A percentile compares a stretch with the other conserved stretches of the same genome.
Conservation (phyloP, 441 rosid species). For the Populus hybrid region DNA sequence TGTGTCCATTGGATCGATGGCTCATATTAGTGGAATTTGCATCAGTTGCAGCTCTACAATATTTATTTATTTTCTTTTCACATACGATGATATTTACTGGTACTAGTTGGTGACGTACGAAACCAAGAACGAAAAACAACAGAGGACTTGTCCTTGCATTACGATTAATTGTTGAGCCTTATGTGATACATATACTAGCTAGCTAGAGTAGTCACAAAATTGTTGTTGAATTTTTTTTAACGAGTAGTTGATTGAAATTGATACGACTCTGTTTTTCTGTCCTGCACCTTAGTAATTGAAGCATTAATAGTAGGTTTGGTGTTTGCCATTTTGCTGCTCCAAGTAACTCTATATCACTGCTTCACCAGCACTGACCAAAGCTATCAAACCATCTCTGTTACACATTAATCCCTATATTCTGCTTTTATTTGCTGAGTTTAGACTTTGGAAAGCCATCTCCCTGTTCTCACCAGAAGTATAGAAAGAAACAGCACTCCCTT, state of each 20-base stretch:
- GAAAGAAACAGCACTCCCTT: neutral
- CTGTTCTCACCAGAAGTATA: too few relatives aligned
- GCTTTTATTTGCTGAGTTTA: neutral
- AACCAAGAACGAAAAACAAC: constrained; percentile 12
- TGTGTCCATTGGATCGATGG: too few relatives aligned
- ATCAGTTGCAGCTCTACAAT: too few relatives aligned
- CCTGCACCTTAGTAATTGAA: neutral
- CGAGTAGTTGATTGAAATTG: neutral
- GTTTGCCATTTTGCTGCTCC: neutral
- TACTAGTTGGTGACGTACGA: neutral
- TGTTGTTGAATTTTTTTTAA: too few relatives aligned
- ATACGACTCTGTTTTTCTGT: neutral
- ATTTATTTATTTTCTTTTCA: too few relatives aligned
- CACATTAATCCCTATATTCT: neutral
- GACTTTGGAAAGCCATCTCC: neutral
- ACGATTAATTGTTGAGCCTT: too few relatives aligned
- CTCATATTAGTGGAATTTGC: too few relatives aligned
- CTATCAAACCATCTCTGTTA: neutral
- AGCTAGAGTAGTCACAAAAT: too few relatives aligned
- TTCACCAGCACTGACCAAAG: neutral
- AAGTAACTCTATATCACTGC: neutral
- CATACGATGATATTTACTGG: too few relatives aligned
- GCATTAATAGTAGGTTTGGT: constrained; percentile 9
- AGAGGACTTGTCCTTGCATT: too few relatives aligned
- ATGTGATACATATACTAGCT: neutral